Evolutionary conservation across 176 grass and related monocot species (phyloP), one percentile per base, ranked within the genome.

Genomic region (Bothriochloa decipiens): DNA sequence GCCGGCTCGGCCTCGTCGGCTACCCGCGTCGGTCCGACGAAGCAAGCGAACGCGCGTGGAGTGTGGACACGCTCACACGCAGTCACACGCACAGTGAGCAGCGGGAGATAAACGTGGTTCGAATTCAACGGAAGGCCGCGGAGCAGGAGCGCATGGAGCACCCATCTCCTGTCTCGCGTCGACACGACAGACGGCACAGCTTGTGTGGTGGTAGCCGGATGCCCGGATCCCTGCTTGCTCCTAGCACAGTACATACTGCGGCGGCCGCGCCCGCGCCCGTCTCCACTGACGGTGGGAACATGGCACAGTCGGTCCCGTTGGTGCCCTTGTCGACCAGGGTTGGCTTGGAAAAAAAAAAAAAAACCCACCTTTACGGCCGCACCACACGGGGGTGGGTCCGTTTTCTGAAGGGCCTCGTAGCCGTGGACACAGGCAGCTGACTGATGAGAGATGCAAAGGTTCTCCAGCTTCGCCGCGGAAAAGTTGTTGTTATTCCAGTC

Each of bases 11-110:
- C 67, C 68, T 42, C 68, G 20, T 55, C 53, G 18, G 1, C 1
- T 53, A 36, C 5, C 5, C 16, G 43, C 43, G 46, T 16, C 46
- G 12, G 3, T 69, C 67, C 67, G 36, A n/a, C 65, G 65, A 20
- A 61, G 57, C 35, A 69, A 40, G 33, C 67, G 7, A 40, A 69
- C 67, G 39, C 67, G 67, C 68, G 50, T 53, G n/a, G 68, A 70
- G 68, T 23, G 68, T 23, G 2, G 4, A 41, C 68, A 57, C 18
- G 52, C 16, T 16, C 6, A 17, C 49, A 18, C 49, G 46, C 46
- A 16, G 52, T 20, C 18, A 22, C 52, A 57, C 7, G 52, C 52
- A 55, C 2, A 40, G 66, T 12, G 22, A 39, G 3, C 8, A 18
- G 50, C 17, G 18, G 50, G 50, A 53, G 50, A 20, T 20, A 53